Conservation (phyloP, 1,139 yeast genomes). For the Groenewaldozyma sp. region DNA sequence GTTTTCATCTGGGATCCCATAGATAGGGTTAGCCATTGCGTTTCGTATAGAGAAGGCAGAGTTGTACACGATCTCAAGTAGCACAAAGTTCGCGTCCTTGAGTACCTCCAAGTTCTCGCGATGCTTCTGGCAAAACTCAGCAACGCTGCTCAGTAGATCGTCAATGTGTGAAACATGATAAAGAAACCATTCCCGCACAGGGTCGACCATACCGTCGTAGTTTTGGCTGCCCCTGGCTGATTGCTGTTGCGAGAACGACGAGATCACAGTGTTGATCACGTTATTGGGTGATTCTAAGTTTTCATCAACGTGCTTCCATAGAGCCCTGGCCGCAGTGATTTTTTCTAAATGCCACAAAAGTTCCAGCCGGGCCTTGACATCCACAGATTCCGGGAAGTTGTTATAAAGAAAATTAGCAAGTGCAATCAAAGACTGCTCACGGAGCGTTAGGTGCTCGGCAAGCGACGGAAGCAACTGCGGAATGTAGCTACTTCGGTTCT, state of each 20-base stretch:
- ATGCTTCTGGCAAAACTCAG: slow-evolving; percentile 9
- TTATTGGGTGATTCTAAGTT: slow-evolving; percentile 6
- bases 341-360: slow-evolving; percentile 49
- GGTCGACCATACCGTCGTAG: slow-evolving; percentile 11
- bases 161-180: slow-evolving; percentile 15
- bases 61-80: slow-evolving; percentile 21
- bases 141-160: slow-evolving; percentile 12
- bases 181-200: slow-evolving; percentile 22
- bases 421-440: slow-evolving; percentile 34
- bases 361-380: slow-evolving; percentile 27
- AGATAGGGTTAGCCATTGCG: slow-evolving; percentile 13
- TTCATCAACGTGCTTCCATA: slow-evolving; percentile 36
- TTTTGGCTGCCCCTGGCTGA: not conserved
- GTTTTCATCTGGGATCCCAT: slow-evolving; percentile 15
- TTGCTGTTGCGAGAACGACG: not conserved
- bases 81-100: slow-evolving; percentile 23
- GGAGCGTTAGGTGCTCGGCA: slow-evolving; percentile 36
- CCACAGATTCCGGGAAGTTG: slow-evolving; percentile 38
- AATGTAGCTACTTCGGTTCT: slow-evolving; percentile 38
- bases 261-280: slow-evolving; percentile 2
- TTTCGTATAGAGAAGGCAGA: slow-evolving; percentile 22
- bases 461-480: slow-evolving; percentile 39
- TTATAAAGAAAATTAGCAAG: slow-evolving; percentile 39
- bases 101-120: slow-evolving; percentile 10
- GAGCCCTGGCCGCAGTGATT: slow-evolving; percentile 41